Conservation (phyloP, 345 rosid genomes). For the Pistacia vera region DNA sequence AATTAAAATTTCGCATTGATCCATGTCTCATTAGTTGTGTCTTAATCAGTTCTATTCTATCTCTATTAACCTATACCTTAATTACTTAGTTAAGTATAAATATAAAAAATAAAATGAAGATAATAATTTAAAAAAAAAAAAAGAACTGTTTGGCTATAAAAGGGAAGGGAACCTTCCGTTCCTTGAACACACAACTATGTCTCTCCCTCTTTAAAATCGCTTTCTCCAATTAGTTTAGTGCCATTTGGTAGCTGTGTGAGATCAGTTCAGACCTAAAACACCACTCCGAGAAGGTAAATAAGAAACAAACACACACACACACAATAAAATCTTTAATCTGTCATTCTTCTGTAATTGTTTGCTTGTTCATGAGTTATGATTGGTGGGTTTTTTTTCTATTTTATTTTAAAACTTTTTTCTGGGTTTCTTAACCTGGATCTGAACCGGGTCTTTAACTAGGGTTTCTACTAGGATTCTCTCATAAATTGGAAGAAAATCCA, state of each 20-base stretch:
- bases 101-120: too few relatives aligned
- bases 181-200: too few relatives aligned
- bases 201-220: too few relatives aligned
- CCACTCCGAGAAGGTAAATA: conserved; percentile 11
- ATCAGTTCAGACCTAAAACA: conserved; percentile 17
- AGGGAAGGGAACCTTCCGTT: too few relatives aligned
- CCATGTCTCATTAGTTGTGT: too few relatives aligned
- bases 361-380: conserved; percentile 24
- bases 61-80: too few relatives aligned
- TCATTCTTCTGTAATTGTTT: neutral
- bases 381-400: conserved; percentile 16
- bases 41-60: too few relatives aligned
- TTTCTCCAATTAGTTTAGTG: neutral
- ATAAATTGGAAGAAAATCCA: conserved; percentile 8
- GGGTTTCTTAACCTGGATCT: conserved; percentile 36
- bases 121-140: too few relatives aligned
- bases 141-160: too few relatives aligned
- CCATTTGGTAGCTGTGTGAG: conserved; percentile 18
- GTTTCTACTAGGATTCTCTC: conserved; percentile 9
- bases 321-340: neutral
- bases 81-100: too few relatives aligned
- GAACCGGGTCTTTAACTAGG: conserved; percentile 19
- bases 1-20: too few relatives aligned
- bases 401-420: neutral
- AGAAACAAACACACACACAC: neutral